phyloP scores from a whole-genome alignment of 2,329 filamentous ascomycete genomes.

The Dothistroma pini region DNA sequence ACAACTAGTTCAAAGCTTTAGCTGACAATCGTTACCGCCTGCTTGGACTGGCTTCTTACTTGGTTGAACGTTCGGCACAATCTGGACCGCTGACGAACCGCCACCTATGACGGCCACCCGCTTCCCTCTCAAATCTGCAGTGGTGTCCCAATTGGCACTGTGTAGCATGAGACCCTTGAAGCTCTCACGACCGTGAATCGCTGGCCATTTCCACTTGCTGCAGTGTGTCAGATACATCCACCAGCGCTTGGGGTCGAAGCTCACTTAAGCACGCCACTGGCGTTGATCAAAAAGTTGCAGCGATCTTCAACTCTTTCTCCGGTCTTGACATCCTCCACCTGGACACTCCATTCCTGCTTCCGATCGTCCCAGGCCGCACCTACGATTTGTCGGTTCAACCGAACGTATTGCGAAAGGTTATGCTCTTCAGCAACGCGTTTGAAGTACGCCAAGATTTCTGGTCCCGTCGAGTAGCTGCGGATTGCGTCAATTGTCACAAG shows the following conservation, averaged over 20 bases:
- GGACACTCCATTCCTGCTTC: too few relatives aligned
- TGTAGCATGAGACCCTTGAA: constrained; percentile 40
- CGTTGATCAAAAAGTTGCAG: too few relatives aligned
- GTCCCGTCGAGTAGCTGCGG: background rate
- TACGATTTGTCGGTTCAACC: too few relatives aligned
- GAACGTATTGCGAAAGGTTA: too few relatives aligned
- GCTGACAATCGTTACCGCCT: too few relatives aligned
- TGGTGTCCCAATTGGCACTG: constrained; percentile 38
- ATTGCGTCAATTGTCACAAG: too few relatives aligned
- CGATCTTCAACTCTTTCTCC: too few relatives aligned
- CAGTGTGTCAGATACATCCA: background rate
- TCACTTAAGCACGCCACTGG: too few relatives aligned
- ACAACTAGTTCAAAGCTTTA: background rate
- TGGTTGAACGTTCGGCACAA: constrained; percentile 37
- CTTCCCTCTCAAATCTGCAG: constrained; percentile 32
- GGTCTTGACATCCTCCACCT: too few relatives aligned
- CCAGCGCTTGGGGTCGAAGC: too few relatives aligned
- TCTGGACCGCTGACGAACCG: constrained; percentile 38
- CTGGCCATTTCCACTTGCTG: constrained; percentile 37
- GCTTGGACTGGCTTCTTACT: background rate
- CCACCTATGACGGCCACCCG: constrained; percentile 38
- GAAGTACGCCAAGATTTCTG: background rate
- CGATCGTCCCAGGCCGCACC: too few relatives aligned
- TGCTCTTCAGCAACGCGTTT: background rate
- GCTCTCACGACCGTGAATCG: constrained; percentile 37